Conservation (phyloP, 352 stramenopile genomes). For the Phytophthora rubi region DNA sequence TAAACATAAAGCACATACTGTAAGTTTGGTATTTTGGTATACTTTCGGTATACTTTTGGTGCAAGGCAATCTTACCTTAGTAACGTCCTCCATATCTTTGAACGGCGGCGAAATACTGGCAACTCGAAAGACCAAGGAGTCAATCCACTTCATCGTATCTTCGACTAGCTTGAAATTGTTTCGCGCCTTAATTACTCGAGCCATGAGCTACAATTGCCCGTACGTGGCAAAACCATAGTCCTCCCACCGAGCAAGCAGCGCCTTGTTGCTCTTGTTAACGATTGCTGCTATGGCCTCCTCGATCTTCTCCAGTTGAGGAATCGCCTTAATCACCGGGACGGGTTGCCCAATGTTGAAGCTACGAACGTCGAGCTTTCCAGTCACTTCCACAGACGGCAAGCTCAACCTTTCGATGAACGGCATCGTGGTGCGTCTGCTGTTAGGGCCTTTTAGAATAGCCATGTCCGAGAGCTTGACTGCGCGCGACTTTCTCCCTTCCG, state of each 20-base stretch:
- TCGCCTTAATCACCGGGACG: constrained; percentile 1
- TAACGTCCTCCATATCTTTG: background rate
- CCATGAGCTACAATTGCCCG: background rate
- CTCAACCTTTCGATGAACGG: background rate
- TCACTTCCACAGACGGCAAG: background rate
- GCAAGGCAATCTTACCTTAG: background rate
- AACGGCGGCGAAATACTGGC: background rate
- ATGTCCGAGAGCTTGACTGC: background rate
- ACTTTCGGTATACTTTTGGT: background rate
- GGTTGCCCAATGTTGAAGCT: constrained; percentile 2
- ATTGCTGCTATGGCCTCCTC: background rate
- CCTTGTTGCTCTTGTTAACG: background rate
- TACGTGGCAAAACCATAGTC: constrained; percentile 8
- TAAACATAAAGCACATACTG: background rate
- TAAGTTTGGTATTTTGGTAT: too few relatives aligned
- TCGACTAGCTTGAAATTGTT: too few relatives aligned
- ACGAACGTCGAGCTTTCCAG: background rate
- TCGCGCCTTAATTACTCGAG: background rate
- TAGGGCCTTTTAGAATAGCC: background rate
- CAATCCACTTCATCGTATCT: constrained; percentile 3
- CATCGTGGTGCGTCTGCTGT: background rate
- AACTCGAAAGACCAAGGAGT: background rate
- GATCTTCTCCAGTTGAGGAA: constrained; percentile 2
- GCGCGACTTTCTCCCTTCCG: background rate
- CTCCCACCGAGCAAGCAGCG: background rate